Base-by-base conservation (phyloP, 306 rosid species). In the Trifolium pratense region DNA sequence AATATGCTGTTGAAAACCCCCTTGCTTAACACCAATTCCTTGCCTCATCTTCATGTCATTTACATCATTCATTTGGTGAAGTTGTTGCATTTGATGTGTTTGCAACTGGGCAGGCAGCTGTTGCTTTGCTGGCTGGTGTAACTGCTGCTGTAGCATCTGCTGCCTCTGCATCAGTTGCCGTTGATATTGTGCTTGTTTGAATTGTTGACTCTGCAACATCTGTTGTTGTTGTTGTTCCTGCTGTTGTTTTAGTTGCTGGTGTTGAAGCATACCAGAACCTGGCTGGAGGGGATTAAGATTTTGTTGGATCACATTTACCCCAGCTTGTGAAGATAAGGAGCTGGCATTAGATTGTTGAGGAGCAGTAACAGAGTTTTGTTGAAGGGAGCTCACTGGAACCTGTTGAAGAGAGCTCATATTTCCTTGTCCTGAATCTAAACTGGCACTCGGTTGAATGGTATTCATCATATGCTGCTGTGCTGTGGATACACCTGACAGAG, bases 401-500 rank as follows among this genome's bases (percentile, higher is more conserved):
- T 89, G 98, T 85, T 93, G 97, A 80, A 89, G 78, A 76, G 91
- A 80, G 71, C 86, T 91, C 63, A 91, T 81, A 83, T 83, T 91
- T 66, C 84, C 93, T 75, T 84, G 98, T 62, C 87, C 92, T 36
- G 92, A 80, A 78, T 87, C 96, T 83, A 87, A 80, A 77, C 42
- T 85, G 21, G 84, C 70, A 79, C 80, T 85, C 14, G 93, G 53
- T 80, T 90, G 98, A 87, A 90, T 70, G 13, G 92, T 59, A 82
- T 83, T 88, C 85, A 84, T 85, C 84, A 84, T 78, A 78, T 70
- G 80, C 73, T 84, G 93, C 70, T 72, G 97, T 18, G 81, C 51
- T 8, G 87, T 66, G 26, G 96, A 83, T 61, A 79, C 81, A 46
- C 87, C 91, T 34, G 98, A 79, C 66, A 85, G 66, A 62, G 98